Evolutionary conservation across 805 yeast genomes (phyloP).

Genomic region (Suhomyces pyralidae): DNA sequence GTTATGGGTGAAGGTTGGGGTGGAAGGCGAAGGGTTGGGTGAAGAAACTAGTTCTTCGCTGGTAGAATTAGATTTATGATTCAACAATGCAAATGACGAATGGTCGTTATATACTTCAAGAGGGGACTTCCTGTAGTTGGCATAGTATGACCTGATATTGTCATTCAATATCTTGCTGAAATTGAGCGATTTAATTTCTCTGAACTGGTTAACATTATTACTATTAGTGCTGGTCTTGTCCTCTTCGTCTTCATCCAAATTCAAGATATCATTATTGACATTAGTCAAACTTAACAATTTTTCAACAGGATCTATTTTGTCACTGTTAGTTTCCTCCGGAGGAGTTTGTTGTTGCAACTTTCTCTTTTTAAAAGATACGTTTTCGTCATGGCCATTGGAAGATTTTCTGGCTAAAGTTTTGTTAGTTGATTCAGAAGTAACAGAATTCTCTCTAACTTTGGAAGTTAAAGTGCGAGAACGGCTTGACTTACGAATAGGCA

Average conservation of each 20-base stretch:
- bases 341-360: slow-evolving; percentile 3
- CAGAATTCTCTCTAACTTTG: slow-evolving; percentile 12
- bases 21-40: slow-evolving; percentile 5
- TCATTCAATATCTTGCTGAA: slow-evolving; percentile 39
- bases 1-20: slow-evolving; percentile 6
- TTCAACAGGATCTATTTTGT: slow-evolving; percentile 43
- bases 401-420: slow-evolving; percentile 8
- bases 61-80: slow-evolving; percentile 11
- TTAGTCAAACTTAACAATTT: slow-evolving; percentile 36
- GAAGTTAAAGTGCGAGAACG: slow-evolving; percentile 23
- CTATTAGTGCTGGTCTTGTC: background rate
- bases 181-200: slow-evolving; percentile 19
- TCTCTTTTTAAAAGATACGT: slow-evolving; percentile 1
- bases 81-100: slow-evolving; percentile 32
- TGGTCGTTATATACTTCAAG: slow-evolving; percentile 32
- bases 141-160: slow-evolving; percentile 33
- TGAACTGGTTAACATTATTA: background rate
- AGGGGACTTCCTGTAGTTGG: slow-evolving; percentile 24
- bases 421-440: slow-evolving; percentile 5
- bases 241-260: slow-evolving; percentile 16
- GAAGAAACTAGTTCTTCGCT: slow-evolving; percentile 1
- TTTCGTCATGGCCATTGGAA: slow-evolving; percentile 5
- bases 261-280: slow-evolving; percentile 29
- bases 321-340: slow-evolving; percentile 15
- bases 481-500: slow-evolving; percentile 31